Conservation (phyloP, 2,329 filamentous ascomycete species). For the Ciborinia camelliae region DNA sequence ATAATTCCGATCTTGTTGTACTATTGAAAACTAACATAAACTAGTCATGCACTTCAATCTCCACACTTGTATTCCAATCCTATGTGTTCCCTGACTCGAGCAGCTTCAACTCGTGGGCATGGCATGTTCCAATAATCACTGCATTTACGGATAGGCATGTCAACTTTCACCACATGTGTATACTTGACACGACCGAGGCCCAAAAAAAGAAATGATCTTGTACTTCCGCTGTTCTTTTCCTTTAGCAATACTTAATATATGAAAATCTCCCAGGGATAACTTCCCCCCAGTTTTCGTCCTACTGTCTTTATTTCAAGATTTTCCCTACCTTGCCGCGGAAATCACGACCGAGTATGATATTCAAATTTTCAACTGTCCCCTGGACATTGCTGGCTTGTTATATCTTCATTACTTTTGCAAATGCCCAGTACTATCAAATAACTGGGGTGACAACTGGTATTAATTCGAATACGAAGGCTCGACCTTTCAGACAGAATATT, state of each 20-base stretch:
- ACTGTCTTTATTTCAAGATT: neutral
- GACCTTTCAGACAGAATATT: conserved; percentile 30
- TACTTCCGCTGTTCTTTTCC: neutral
- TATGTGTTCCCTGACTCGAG: neutral
- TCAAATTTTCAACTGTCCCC: neutral
- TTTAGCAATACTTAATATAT: neutral
- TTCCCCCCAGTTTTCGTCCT: neutral
- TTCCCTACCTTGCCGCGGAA: neutral
- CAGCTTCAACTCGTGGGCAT: conserved; percentile 9
- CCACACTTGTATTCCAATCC: neutral
- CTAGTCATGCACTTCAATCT: neutral
- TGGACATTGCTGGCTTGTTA: neutral
- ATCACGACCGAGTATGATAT: neutral
- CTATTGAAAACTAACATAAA: neutral
- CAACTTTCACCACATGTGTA: neutral
- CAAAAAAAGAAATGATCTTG: neutral
- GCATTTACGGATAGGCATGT: neutral
- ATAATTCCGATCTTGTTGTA: conserved; percentile 6
- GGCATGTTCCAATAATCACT: conserved; percentile 8
- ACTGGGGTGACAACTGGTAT: conserved; percentile 28
- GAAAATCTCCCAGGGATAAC: neutral
- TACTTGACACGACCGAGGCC: neutral
- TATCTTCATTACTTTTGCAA: neutral
- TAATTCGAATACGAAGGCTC: conserved; percentile 21
- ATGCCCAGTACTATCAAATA: conserved; percentile 20